phyloP scores from a whole-genome alignment of 108 stramenopile genomes.

The Nitzschia sp. region DNA sequence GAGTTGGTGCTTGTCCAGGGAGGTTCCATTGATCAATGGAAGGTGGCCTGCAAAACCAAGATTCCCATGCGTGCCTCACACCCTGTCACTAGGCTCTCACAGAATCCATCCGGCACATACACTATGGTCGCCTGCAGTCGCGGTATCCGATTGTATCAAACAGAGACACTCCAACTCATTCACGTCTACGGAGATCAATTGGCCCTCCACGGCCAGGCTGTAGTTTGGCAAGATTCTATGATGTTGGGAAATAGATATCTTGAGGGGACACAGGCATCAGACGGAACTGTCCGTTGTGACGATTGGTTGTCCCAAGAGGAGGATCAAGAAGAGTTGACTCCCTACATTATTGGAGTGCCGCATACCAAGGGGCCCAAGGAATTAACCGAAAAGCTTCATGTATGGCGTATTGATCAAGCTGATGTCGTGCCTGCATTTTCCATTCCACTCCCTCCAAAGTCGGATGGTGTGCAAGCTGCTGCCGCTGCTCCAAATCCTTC shows the following conservation, averaged over 20 bases:
- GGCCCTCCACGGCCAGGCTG: conserved; percentile 52
- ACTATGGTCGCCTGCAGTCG: conserved; percentile 41
- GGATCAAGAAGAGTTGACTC: conserved; percentile 24
- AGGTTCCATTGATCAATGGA: conserved; percentile 41
- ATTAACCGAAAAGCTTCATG: conserved; percentile 38
- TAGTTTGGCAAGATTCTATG: conserved; percentile 52
- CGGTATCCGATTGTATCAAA: conserved; percentile 50
- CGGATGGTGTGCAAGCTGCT: conserved; percentile 33
- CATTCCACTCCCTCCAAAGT: conserved; percentile 32
- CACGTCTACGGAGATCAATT: conserved; percentile 58
- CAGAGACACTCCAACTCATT: conserved; percentile 40
- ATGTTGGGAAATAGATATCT: conserved; percentile 25
- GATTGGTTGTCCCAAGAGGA: conserved; percentile 9
- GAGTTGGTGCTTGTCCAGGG: conserved; percentile 35
- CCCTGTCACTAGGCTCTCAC: conserved; percentile 29
- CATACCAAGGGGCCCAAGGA: conserved; percentile 46
- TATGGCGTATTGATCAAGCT: conserved; percentile 41
- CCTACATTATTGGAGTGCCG: conserved; percentile 40
- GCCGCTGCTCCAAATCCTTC: conserved; percentile 8
- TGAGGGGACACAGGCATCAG: neutral
- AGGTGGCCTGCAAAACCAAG: conserved; percentile 41
- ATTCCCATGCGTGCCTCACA: conserved; percentile 28
- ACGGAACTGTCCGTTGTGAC: conserved; percentile 11
- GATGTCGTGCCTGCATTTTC: conserved; percentile 28
- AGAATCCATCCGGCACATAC: conserved; percentile 34